Evolutionary conservation across 2,329 filamentous ascomycete genomes (phyloP).

Genomic region (Monascus ruber): DNA sequence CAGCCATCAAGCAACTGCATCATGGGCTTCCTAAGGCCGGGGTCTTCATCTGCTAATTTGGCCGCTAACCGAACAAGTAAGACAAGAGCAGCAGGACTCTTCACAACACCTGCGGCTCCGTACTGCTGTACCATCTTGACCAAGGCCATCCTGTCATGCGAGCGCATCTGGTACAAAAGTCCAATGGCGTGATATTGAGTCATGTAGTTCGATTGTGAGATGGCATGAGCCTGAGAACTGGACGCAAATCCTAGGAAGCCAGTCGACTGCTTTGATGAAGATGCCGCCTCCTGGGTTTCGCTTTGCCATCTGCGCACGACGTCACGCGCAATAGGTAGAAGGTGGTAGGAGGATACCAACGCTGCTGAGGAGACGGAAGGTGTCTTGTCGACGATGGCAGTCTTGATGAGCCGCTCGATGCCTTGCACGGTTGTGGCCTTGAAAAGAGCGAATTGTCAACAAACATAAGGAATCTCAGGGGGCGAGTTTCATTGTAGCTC

Average conservation of each 20-base stretch:
- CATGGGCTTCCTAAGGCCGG: slow-evolving; percentile 84
- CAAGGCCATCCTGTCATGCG: slow-evolving; percentile 92
- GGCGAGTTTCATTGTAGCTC: slow-evolving; percentile 24
- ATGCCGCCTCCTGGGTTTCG: slow-evolving; percentile 93
- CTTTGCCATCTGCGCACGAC: slow-evolving; percentile 97
- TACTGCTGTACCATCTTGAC: slow-evolving; percentile 99
- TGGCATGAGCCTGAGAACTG: slow-evolving; percentile 57
- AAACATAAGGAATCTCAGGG: background rate
- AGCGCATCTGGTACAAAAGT: slow-evolving; percentile 92
- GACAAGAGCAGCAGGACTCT: slow-evolving; percentile 85
- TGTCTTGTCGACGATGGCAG: slow-evolving; percentile 97
- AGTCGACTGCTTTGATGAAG: slow-evolving; percentile 73
- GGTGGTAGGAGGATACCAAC: slow-evolving; percentile 92
- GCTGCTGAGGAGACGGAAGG: slow-evolving; percentile 94
- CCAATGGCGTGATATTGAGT: slow-evolving; percentile 98
- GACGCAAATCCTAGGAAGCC: slow-evolving; percentile 91
- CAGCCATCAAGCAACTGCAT: slow-evolving; percentile 92
- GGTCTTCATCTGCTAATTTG: slow-evolving; percentile 88
- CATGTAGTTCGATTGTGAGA: slow-evolving; percentile 84
- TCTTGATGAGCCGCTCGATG: slow-evolving; percentile 97
- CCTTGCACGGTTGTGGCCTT: slow-evolving; percentile 91
- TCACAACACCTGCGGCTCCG: slow-evolving; percentile 77
- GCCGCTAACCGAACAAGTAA: slow-evolving; percentile 87
- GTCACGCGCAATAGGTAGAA: slow-evolving; percentile 89
- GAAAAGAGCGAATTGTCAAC: slow-evolving; percentile 7